These are phyloP conservation scores for Barnettozyma sucrosica DNA, from an alignment of 805 yeast species.

Conservation along the genomic window DNA sequence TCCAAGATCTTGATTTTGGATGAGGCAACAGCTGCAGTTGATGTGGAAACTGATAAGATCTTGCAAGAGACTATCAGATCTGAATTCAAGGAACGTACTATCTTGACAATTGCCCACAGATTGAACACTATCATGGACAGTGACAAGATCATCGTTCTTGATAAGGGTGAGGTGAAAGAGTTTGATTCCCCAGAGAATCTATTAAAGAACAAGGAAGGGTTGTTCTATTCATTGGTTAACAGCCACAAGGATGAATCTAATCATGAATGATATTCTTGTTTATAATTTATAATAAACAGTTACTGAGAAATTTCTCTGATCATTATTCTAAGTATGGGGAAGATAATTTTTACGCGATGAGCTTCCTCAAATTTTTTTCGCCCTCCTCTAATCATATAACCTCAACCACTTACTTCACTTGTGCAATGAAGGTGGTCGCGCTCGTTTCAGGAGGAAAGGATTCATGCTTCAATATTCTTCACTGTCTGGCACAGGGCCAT, in stretches of 20 bases:
- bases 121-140: slow-evolving; percentile 78
- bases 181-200: slow-evolving; percentile 68
- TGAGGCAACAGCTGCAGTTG: slow-evolving; percentile 89
- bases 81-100: slow-evolving; percentile 71
- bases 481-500: slow-evolving; percentile 83
- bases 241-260: slow-evolving; percentile 30
- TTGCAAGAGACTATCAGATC: slow-evolving; percentile 73
- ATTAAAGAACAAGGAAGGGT: slow-evolving; percentile 56
- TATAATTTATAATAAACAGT: no score
- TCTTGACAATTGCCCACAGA: slow-evolving; percentile 81
- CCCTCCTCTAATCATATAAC: no score
- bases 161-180: slow-evolving; percentile 69
- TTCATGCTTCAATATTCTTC: slow-evolving; percentile 83
- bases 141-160: slow-evolving; percentile 70
- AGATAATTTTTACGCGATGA: background rate
- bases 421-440: slow-evolving; percentile 81
- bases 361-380: background rate
- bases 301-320: no score
- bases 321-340: no score
- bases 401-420: no score
- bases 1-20: slow-evolving; percentile 64
- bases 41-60: slow-evolving; percentile 74
- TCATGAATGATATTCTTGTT: background rate
- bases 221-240: slow-evolving; percentile 75
- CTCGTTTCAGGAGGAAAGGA: slow-evolving; percentile 95